Percentiles rank a stretch among this genome's conserved stretches.
Evolutionary conservation across 495 filamentous ascomycete species (phyloP).

Genomic region (Tuber aestivum): DNA sequence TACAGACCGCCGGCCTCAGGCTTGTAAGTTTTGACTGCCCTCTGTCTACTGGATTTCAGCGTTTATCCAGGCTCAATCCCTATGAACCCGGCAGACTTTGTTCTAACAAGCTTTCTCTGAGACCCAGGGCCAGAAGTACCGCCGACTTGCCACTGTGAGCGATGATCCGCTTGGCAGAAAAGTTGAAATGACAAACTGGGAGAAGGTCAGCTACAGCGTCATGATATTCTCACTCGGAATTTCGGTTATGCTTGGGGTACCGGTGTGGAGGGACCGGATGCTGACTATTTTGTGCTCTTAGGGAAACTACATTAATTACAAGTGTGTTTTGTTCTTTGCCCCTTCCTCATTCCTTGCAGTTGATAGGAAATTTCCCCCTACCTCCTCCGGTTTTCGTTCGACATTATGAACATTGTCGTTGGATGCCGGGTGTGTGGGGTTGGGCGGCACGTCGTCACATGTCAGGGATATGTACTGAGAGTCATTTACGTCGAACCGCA

Average conservation of each 20-base stretch:
- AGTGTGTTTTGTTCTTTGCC: constrained; percentile 47
- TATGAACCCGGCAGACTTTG: constrained; percentile 1
- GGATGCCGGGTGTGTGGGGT: constrained; percentile 9
- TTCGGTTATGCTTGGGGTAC: constrained; percentile 23
- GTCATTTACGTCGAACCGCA: constrained; percentile 48
- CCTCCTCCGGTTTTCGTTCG: not conserved
- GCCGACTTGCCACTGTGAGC: constrained; percentile 58
- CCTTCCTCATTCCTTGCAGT: not conserved
- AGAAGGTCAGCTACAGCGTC: constrained; percentile 51
- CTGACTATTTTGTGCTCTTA: constrained; percentile 34
- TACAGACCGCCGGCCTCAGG: constrained; percentile 28
- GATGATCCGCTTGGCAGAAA: constrained; percentile 64
- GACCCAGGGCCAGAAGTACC: constrained; percentile 49
- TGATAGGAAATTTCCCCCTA: not conserved
- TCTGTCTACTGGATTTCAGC: constrained; percentile 10
- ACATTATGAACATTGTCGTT: not conserved
- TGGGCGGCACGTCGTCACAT: constrained; percentile 29
- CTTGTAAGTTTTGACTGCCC: constrained; percentile 31
- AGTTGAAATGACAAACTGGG: constrained; percentile 74
- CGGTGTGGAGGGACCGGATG: constrained; percentile 7
- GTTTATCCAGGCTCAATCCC: constrained; percentile 4
- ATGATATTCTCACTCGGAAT: constrained; percentile 21
- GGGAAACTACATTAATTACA: constrained; percentile 77
- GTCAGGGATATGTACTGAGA: constrained; percentile 41
- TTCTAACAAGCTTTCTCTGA: constrained; percentile 38